Conservation (phyloP, 1,139 yeast species). For the Hyphopichia khmerensis region DNA sequence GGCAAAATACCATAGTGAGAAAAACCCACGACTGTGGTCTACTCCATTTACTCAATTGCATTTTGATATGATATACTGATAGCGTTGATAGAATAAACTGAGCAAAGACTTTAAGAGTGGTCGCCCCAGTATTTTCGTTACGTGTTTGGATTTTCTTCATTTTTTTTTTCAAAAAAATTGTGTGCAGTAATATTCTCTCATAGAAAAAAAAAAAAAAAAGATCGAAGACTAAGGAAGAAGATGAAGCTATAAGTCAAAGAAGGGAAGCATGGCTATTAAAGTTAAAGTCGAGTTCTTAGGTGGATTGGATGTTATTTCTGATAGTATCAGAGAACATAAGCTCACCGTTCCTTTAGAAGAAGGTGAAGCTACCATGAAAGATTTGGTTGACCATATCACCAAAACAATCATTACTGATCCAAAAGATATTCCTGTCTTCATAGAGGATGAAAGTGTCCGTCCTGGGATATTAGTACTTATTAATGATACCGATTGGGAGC, state of each 20-base stretch:
- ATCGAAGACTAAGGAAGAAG: too few relatives aligned
- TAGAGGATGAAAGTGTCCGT: conserved; percentile 77
- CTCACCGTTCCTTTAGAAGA: conserved; percentile 39
- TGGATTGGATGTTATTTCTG: conserved; percentile 68
- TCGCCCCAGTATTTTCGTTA: conserved; percentile 1
- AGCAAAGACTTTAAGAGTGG: background rate
- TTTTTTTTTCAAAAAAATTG: background rate
- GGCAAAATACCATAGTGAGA: background rate
- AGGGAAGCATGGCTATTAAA: conserved; percentile 19
- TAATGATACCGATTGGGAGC: conserved; percentile 96
- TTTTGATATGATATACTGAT: background rate
- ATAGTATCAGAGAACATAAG: conserved; percentile 48
- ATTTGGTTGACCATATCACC: conserved; percentile 57
- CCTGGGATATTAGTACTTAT: conserved; percentile 91
- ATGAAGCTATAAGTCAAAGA: background rate
- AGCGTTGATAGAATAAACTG: background rate
- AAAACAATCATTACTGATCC: conserved; percentile 56
- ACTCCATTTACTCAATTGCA: conserved; percentile 1
- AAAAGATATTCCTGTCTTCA: conserved; percentile 69
- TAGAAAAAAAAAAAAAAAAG: background rate
- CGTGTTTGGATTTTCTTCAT: background rate
- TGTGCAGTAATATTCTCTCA: background rate
- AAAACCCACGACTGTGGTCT: background rate
- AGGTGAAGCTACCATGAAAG: conserved; percentile 52
- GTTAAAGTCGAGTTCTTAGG: conserved; percentile 55